A percentile compares a stretch with the other conserved stretches of the same genome.
Evolutionary conservation across 257 asterid species (phyloP).

Genomic region (Galeopsis tetrahit): DNA sequence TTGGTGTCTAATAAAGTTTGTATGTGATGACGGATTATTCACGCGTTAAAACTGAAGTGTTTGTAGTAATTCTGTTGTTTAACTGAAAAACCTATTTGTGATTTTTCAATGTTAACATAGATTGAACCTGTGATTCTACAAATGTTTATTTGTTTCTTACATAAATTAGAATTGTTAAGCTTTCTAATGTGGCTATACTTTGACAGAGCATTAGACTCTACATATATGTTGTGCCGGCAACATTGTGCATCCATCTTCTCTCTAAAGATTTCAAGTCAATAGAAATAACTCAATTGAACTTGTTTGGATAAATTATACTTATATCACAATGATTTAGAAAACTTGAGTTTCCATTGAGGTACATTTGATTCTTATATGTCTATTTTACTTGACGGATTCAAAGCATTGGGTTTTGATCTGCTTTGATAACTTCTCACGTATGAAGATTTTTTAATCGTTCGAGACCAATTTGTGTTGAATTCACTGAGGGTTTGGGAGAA

Average conservation of each 20-base stretch:
- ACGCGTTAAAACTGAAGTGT: constrained; percentile 1
- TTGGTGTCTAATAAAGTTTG: background rate
- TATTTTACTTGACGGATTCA: background rate
- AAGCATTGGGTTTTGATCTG: background rate
- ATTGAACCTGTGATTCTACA: constrained; percentile 1
- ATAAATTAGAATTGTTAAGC: background rate
- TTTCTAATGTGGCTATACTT: background rate
- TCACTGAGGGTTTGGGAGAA: background rate
- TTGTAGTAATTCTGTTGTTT: constrained; percentile 5
- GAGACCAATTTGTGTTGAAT: background rate
- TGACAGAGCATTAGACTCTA: background rate
- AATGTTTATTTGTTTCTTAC: background rate
- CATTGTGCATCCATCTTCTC: background rate
- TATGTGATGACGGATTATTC: constrained; percentile 9
- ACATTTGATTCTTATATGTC: background rate
- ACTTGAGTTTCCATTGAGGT: background rate
- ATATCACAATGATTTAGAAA: background rate
- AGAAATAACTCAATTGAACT: background rate
- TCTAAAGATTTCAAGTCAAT: background rate
- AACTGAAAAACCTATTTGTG: background rate
- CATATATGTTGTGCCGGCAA: background rate
- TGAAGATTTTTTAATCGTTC: background rate
- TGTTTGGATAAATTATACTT: background rate
- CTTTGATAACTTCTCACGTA: background rate
- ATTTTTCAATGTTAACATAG: background rate